phyloP scores from a whole-genome alignment of 75 land plant genomes.

The Pseudotsuga menziesii region DNA sequence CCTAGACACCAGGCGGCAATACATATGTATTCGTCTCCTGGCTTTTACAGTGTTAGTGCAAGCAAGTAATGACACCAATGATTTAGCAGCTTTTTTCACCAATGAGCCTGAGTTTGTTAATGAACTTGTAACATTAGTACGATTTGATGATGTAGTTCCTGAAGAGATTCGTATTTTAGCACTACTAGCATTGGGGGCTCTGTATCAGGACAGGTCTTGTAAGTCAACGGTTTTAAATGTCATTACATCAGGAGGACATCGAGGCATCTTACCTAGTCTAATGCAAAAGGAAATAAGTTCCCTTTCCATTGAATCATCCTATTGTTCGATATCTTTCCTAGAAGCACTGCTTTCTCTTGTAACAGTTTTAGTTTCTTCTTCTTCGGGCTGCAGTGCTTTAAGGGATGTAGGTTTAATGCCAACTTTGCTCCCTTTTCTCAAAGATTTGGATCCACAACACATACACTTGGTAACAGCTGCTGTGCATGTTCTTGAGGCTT shows the following conservation, averaged over 20 bases:
- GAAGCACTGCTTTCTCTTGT: conserved; percentile 86
- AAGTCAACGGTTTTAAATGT: conserved; percentile 66
- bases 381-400: conserved; percentile 84
- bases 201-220: conserved; percentile 80
- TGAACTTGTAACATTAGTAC: conserved; percentile 75
- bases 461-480: conserved; percentile 83
- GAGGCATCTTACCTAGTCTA: conserved; percentile 78
- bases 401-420: conserved; percentile 91
- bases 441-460: conserved; percentile 71
- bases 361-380: conserved; percentile 81
- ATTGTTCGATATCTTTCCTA: conserved; percentile 74
- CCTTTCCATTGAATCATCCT: too few relatives aligned
- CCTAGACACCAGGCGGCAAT: conserved; percentile 56
- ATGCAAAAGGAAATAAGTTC: conserved; percentile 87
- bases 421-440: conserved; percentile 80
- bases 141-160: conserved; percentile 77
- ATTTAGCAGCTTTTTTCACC: conserved; percentile 72
- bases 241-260: conserved; percentile 83
- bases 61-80: conserved; percentile 74
- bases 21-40: conserved; percentile 73
- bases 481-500: conserved; percentile 85
- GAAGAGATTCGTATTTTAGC: conserved; percentile 67
- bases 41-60: conserved; percentile 90
- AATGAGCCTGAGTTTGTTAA: conserved; percentile 90
- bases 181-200: conserved; percentile 70